phyloP scores from a whole-genome alignment of 2,329 filamentous ascomycete species.

The Fusarium domesticum region DNA sequence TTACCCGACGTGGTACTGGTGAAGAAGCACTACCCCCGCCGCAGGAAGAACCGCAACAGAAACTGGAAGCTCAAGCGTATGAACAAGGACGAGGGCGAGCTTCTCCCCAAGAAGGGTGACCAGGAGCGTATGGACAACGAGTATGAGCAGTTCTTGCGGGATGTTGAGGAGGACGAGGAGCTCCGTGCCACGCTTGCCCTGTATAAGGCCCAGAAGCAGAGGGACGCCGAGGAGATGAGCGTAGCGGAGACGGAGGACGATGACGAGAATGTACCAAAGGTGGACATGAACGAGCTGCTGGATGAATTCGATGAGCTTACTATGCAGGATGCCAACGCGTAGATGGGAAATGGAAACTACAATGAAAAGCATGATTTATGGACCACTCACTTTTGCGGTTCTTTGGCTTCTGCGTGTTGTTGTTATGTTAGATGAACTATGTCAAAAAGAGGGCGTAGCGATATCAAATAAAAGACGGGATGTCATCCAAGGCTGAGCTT shows the following conservation, averaged over 20 bases:
- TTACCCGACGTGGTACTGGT: slow-evolving; percentile 93
- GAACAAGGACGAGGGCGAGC: slow-evolving; percentile 82
- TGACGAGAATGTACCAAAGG: slow-evolving; percentile 63
- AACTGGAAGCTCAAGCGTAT: slow-evolving; percentile 96
- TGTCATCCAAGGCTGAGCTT: slow-evolving; percentile 30
- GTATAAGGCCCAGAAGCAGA: slow-evolving; percentile 67
- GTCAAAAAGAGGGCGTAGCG: not conserved
- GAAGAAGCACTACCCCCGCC: slow-evolving; percentile 92
- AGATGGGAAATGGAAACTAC: slow-evolving; percentile 35
- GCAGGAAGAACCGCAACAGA: slow-evolving; percentile 74
- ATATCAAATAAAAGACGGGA: slow-evolving; percentile 37
- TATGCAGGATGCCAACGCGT: slow-evolving; percentile 32
- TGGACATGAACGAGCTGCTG: slow-evolving; percentile 77
- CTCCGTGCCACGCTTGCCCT: slow-evolving; percentile 78
- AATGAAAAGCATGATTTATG: slow-evolving; percentile 25
- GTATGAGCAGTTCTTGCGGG: slow-evolving; percentile 94
- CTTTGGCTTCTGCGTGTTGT: not conserved
- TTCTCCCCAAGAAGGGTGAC: slow-evolving; percentile 82
- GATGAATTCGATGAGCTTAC: slow-evolving; percentile 88
- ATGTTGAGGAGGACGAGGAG: slow-evolving; percentile 94
- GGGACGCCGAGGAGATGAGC: slow-evolving; percentile 63
- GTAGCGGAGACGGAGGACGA: slow-evolving; percentile 63
- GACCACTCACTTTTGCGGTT: not conserved
- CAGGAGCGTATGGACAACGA: slow-evolving; percentile 86
- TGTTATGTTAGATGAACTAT: not conserved